Base-by-base conservation (phyloP, 2,329 filamentous ascomycete genomes). In the Paecilomyces dactylethromorphus region DNA sequence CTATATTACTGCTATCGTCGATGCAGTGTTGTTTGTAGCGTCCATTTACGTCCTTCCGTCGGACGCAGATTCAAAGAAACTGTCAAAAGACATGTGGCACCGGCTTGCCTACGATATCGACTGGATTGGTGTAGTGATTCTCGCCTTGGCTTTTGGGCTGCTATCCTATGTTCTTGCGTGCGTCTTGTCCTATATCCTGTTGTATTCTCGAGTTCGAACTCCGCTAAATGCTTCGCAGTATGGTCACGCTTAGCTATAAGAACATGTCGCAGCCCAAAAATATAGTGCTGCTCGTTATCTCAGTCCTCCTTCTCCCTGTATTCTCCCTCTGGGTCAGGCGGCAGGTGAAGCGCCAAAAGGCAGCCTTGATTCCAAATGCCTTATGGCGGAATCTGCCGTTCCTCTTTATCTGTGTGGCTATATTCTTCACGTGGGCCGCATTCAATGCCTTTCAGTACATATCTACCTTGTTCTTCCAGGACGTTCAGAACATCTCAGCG, bases 71-170 rank as follows among this genome's bases (percentile, higher is more conserved):
- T n/a, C n/a, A n/a, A n/a, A n/a, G n/a, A n/a, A n/a, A n/a, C n/a
- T n/a, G n/a, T n/a, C n/a, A n/a, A n/a, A n/a, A n/a, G n/a, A n/a
- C n/a, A 35, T 13, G 15, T 35, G 11, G 3, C 8, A 35, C 8
- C 11, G 8, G 15, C 32, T 35, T 3, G 2, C 11, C 3, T 12
- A 10, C 8, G 32, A 81, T 11, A 79, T 82, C 53, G 81, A 83
- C 60, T 83, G 79, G 80, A 63, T 80, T 49, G 80, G 79, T 0
- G 77, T 75, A 2, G 15, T 71, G 1, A 69, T 81, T 11, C 71
- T 76, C 4, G 79, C 76, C 60, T 66, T 71, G 1, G 76, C 72
- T 32, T 66, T 82, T 7, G 80, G 76, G 1, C 65, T 82, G 61
- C 68, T 82, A 3, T 79, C 77, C 1, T 83, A 83, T 62, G 73